Evolutionary conservation across 768 basidiomycete genomes (phyloP).

Genomic region (Kwoniella mangroviensis): DNA sequence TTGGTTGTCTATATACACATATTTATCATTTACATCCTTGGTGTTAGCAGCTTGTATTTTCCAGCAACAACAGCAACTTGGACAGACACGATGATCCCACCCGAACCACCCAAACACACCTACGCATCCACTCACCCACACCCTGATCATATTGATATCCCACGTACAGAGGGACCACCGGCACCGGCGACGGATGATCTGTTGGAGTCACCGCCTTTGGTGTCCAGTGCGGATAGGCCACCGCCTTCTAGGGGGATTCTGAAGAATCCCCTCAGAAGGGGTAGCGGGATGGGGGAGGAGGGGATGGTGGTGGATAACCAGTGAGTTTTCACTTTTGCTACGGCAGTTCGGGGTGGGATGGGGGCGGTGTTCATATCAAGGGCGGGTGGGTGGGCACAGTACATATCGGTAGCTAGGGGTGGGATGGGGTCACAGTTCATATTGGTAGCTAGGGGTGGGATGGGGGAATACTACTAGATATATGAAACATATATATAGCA

Average conservation of each 20-base stretch:
- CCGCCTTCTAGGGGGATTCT: conserved; percentile 47
- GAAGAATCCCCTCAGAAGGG: conserved; percentile 43
- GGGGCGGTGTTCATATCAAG: too few relatives aligned
- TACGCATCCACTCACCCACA: conserved; percentile 40
- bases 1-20: too few relatives aligned
- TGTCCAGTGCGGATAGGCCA: conserved; percentile 28
- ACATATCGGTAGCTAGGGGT: conserved; percentile 18
- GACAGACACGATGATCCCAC: conserved; percentile 7
- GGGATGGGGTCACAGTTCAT: too few relatives aligned
- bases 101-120: conserved; percentile 21
- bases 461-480: conserved; percentile 17
- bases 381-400: too few relatives aligned
- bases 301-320: conserved; percentile 19
- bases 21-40: neutral
- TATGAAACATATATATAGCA: neutral
- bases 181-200: conserved; percentile 30
- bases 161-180: conserved; percentile 15
- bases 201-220: conserved; percentile 12
- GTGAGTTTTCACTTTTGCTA: conserved; percentile 17
- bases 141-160: conserved; percentile 49
- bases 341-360: neutral
- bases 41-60: neutral
- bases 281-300: conserved; percentile 22
- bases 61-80: neutral
- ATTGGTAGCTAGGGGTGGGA: too few relatives aligned